A percentile compares a stretch with the other conserved stretches of the same genome.
Evolutionary conservation across 164 flowering plant species (phyloP).

Genomic region (Tetrastigma voinierianum): DNA sequence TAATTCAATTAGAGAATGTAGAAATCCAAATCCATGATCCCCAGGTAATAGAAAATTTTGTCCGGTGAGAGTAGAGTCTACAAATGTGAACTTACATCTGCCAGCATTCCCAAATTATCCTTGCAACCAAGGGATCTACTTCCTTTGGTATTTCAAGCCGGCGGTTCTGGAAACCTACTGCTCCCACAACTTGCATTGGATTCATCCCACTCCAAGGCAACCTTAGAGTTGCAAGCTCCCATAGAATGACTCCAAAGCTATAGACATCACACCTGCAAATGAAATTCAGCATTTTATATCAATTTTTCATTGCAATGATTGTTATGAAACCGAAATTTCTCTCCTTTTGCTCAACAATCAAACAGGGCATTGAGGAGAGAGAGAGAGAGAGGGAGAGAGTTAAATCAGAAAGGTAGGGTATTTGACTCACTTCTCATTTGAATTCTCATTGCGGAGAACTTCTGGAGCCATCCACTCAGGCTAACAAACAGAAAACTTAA

Average conservation of each 20-base stretch:
- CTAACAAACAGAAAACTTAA: conserved; percentile 34
- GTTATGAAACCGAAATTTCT: no score
- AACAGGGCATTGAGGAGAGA: no score
- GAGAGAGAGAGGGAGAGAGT: neutral
- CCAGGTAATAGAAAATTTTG: no score
- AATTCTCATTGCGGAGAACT: conserved; percentile 93
- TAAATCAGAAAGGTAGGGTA: neutral
- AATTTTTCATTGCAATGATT: no score
- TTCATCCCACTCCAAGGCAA: conserved; percentile 99
- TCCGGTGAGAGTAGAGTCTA: no score
- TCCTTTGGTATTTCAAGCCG: conserved; percentile 92
- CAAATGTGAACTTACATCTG: conserved; percentile 60
- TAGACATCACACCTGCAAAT: conserved; percentile 91
- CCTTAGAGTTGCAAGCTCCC: conserved; percentile 96
- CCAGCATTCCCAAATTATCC: conserved; percentile 92
- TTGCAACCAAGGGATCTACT: conserved; percentile 82
- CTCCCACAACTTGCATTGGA: conserved; percentile 99
- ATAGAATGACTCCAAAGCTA: conserved; percentile 93
- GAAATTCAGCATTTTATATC: neutral
- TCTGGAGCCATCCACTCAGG: conserved; percentile 99
- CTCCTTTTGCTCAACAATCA: no score
- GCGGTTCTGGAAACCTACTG: conserved; percentile 94
- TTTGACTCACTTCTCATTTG: conserved; percentile 89
- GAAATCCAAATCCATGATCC: no score
- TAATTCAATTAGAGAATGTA: neutral